Evolutionary conservation across 2,329 filamentous ascomycete genomes (phyloP).

Genomic region (Exutisphaerella laricina): DNA sequence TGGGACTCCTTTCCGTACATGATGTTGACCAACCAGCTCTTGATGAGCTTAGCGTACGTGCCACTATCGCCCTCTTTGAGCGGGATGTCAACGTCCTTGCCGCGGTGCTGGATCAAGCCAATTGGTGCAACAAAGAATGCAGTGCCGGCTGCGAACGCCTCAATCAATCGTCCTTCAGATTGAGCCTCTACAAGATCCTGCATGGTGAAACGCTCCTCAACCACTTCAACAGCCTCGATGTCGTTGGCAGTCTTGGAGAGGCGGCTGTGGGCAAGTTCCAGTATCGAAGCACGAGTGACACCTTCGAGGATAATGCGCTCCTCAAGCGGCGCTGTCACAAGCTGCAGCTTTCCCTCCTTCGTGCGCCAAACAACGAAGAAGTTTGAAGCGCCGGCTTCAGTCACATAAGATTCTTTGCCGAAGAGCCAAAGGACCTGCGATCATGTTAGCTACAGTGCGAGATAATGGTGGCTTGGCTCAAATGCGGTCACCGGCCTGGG

Average conservation of each 20-base stretch:
- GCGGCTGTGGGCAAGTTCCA: conserved; percentile 64
- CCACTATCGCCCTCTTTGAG: conserved; percentile 39
- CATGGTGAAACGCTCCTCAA: conserved; percentile 80
- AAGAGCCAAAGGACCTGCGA: conserved; percentile 97
- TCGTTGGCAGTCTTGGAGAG: conserved; percentile 37
- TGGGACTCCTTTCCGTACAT: conserved; percentile 46
- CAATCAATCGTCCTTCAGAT: conserved; percentile 69
- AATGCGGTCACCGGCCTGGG: too few species aligned
- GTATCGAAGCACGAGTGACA: conserved; percentile 74
- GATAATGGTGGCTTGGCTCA: too few species aligned
- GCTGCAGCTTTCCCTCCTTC: conserved; percentile 54
- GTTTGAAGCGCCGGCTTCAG: conserved; percentile 86
- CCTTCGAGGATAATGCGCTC: conserved; percentile 78
- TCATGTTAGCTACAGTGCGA: too few species aligned
- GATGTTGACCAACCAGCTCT: conserved; percentile 45
- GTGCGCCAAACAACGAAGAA: conserved; percentile 80
- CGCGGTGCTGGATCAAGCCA: conserved; percentile 42
- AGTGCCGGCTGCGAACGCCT: conserved; percentile 82
- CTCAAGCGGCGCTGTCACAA: conserved; percentile 78
- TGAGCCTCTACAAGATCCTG: conserved; percentile 67
- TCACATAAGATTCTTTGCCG: conserved; percentile 69
- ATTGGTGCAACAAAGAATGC: conserved; percentile 54
- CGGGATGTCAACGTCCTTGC: conserved; percentile 40
- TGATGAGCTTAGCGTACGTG: conserved; percentile 39
- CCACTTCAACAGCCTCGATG: conserved; percentile 55